Conservation (phyloP, 768 basidiomycete genomes). For the Kwoniella botswanensis region DNA sequence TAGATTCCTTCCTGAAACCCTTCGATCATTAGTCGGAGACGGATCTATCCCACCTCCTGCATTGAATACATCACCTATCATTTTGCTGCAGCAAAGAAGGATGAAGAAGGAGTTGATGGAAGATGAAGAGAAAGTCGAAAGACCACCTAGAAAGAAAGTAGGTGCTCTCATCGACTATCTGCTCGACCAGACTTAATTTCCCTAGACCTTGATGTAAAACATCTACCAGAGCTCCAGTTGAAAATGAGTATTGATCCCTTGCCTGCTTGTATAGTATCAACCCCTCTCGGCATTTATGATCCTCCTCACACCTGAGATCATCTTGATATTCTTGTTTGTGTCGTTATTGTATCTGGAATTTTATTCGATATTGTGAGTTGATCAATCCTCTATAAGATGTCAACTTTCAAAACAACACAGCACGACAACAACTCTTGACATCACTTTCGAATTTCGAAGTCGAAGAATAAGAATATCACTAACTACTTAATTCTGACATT, state of each 20-base stretch:
- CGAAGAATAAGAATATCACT: too few relatives aligned
- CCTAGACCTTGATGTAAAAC: too few relatives aligned
- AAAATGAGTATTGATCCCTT: neutral
- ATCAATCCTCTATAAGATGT: neutral
- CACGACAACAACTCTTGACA: too few relatives aligned
- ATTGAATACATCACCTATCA: constrained; percentile 45
- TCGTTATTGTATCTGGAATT: constrained; percentile 53
- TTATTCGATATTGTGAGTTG: constrained; percentile 52
- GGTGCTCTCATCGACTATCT: constrained; percentile 7
- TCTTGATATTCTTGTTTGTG: constrained; percentile 47
- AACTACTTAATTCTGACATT: neutral
- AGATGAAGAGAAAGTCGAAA: constrained; percentile 34
- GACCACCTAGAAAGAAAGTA: constrained; percentile 47
- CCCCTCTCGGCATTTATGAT: constrained; percentile 52
- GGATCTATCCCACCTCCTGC: constrained; percentile 53
- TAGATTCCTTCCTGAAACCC: constrained; percentile 63
- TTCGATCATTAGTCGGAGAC: constrained; percentile 54
- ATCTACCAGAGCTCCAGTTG: too few relatives aligned
- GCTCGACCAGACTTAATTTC: neutral
- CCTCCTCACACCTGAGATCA: constrained; percentile 53
- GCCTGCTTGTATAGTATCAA: constrained; percentile 39
- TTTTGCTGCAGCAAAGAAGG: constrained; percentile 30
- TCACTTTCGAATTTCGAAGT: too few relatives aligned
- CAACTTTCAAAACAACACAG: too few relatives aligned
- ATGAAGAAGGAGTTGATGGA: constrained; percentile 31